Conservation (phyloP, 768 basidiomycete genomes). For the Gloeostereum incarnatum region DNA sequence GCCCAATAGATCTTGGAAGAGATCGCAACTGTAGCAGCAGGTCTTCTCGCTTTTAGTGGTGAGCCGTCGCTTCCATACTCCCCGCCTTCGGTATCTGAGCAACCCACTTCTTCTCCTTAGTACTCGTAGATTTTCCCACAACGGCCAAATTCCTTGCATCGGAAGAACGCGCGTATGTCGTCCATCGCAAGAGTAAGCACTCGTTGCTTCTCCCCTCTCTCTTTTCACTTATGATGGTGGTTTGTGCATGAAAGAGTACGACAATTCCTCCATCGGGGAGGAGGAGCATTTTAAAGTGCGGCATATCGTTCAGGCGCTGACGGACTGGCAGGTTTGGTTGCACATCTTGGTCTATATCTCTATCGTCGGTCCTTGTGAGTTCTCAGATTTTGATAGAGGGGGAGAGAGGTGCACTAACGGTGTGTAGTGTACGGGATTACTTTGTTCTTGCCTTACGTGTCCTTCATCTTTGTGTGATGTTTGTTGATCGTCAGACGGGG, state of each 20-base stretch:
- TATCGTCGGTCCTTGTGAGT: slow-evolving; percentile 49
- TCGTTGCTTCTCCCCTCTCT: not conserved
- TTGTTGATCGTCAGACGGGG: not conserved
- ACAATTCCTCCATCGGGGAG: slow-evolving; percentile 47
- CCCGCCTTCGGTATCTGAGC: not conserved
- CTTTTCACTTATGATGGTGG: not conserved
- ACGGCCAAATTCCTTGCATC: slow-evolving; percentile 54
- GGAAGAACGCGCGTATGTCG: slow-evolving; percentile 45
- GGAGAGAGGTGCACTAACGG: not conserved
- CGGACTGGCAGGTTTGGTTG: slow-evolving; percentile 61
- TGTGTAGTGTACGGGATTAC: slow-evolving; percentile 57
- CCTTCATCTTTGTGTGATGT: not conserved
- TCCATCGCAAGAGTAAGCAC: slow-evolving; percentile 48
- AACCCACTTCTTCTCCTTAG: slow-evolving; percentile 16
- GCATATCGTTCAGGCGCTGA: slow-evolving; percentile 42
- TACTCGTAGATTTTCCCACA: slow-evolving; percentile 52
- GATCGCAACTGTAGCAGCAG: slow-evolving; percentile 47
- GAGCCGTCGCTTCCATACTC: not conserved
- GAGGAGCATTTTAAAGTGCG: slow-evolving; percentile 49
- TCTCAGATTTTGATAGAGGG: too few relatives aligned
- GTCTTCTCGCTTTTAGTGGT: slow-evolving; percentile 43
- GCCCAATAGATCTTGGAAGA: slow-evolving; percentile 71
- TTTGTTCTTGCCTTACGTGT: slow-evolving; percentile 56
- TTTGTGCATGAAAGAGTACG: slow-evolving; percentile 47
- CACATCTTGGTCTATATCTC: slow-evolving; percentile 54